phyloP scores from a whole-genome alignment of 2,329 filamentous ascomycete genomes.

The Penicillium aurantiogriseum region DNA sequence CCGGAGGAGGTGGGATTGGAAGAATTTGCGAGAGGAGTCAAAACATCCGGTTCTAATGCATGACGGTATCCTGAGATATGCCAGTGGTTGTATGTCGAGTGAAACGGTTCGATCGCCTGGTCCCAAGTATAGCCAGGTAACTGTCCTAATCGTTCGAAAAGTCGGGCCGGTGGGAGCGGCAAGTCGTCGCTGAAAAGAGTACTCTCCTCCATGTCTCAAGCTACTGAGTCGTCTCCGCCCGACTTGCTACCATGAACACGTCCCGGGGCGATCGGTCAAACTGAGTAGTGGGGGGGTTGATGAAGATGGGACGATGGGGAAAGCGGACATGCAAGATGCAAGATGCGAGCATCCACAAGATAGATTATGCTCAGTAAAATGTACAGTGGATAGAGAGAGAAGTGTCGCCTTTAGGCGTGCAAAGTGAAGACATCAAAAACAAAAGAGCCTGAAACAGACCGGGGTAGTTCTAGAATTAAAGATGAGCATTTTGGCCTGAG shows the following conservation, averaged over 20 bases:
- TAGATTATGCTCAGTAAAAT: not conserved
- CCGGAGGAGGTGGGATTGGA: conserved; percentile 34
- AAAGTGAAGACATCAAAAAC: not conserved
- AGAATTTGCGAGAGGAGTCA: conserved; percentile 48
- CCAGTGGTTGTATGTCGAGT: conserved; percentile 84
- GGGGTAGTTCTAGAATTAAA: not conserved
- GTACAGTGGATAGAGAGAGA: not conserved
- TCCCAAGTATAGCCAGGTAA: conserved; percentile 76
- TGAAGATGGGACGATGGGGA: conserved; percentile 12
- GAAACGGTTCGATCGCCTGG: conserved; percentile 53
- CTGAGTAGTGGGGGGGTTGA: not conserved
- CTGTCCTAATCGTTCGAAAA: conserved; percentile 71
- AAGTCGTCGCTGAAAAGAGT: conserved; percentile 47
- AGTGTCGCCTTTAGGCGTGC: conserved; percentile 1
- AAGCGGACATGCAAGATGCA: conserved; percentile 22
- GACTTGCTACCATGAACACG: conserved; percentile 22
- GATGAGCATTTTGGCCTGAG: conserved; percentile 1
- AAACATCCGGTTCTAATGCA: conserved; percentile 50
- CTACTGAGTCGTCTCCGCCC: not conserved
- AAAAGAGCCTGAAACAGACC: not conserved
- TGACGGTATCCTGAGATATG: conserved; percentile 63
- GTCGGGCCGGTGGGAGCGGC: conserved; percentile 60
- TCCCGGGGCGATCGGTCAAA: not conserved
- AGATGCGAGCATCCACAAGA: conserved; percentile 18
- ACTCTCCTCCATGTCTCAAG: conserved; percentile 34